A percentile compares a stretch with the other conserved stretches of the same genome.
Conservation (phyloP, 2,329 filamentous ascomycete genomes). For the Didymella exigua region DNA sequence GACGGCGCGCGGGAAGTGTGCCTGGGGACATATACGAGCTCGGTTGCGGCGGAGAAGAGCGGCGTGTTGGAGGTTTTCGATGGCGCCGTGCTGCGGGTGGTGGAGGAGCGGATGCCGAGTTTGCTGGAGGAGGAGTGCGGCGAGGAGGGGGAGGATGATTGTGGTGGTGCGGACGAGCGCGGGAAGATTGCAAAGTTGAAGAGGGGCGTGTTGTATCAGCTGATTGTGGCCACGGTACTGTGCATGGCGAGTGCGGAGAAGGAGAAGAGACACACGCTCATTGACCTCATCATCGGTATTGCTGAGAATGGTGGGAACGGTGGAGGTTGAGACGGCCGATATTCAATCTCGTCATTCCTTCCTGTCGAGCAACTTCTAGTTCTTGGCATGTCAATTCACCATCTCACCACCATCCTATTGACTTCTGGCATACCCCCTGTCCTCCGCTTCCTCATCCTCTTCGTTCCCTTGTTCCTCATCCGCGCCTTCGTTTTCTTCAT, state of each 20-base stretch:
- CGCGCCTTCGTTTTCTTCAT: conserved; percentile 34
- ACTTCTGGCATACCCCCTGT: conserved; percentile 1
- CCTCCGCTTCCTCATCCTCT: neutral
- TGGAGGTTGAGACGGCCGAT: conserved; percentile 6
- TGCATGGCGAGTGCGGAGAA: conserved; percentile 44
- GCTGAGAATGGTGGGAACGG: conserved; percentile 21
- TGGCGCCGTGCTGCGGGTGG: conserved; percentile 23
- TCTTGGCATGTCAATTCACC: neutral
- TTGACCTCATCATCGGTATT: conserved; percentile 11
- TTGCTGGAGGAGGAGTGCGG: neutral
- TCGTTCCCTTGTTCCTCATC: conserved; percentile 46
- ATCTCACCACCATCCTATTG: neutral
- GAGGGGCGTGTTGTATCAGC: conserved; percentile 33
- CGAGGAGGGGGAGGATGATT: neutral
- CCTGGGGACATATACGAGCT: conserved; percentile 37
- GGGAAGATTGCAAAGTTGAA: conserved; percentile 19
- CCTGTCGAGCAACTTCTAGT: neutral
- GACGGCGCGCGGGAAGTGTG: conserved; percentile 23
- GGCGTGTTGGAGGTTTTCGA: conserved; percentile 40
- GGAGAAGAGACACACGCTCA: conserved; percentile 39
- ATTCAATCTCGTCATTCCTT: no score
- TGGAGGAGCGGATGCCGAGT: conserved; percentile 17
- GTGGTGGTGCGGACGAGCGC: neutral
- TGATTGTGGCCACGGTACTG: conserved; percentile 41
- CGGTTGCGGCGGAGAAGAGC: conserved; percentile 33